phyloP scores from a whole-genome alignment of 306 rosid species.

The Herpetospermum pedunculosum region DNA sequence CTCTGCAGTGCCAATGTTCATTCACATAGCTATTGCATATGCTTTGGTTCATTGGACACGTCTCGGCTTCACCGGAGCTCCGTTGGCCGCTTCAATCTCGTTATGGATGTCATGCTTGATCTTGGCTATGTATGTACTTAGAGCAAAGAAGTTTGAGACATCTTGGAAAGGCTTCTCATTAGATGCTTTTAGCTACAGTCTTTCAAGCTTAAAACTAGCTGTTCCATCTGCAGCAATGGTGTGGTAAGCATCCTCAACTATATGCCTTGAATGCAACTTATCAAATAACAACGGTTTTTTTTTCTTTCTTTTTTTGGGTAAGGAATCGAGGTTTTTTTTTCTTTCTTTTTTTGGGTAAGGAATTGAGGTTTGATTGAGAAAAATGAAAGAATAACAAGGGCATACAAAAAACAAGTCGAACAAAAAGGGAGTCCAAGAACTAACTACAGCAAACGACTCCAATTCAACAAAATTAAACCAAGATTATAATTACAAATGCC shows the following conservation, averaged over 20 bases:
- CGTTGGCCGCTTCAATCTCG: slow-evolving; percentile 47
- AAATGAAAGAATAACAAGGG: too few species aligned
- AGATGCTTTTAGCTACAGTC: slow-evolving; percentile 29
- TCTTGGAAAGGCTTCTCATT: slow-evolving; percentile 69
- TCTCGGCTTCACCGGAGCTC: slow-evolving; percentile 49
- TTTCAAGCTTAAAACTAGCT: slow-evolving; percentile 49
- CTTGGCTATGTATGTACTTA: slow-evolving; percentile 26
- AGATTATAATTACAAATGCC: too few species aligned
- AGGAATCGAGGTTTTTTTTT: too few species aligned
- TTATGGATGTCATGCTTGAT: slow-evolving; percentile 44
- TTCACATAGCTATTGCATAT: slow-evolving; percentile 40
- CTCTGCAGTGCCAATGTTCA: slow-evolving; percentile 33
- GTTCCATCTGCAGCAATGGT: slow-evolving; percentile 68
- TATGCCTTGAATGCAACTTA: neutral
- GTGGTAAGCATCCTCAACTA: slow-evolving; percentile 35
- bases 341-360: too few species aligned
- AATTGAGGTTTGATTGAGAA: too few species aligned
- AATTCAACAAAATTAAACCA: too few species aligned
- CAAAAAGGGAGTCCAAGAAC: too few species aligned
- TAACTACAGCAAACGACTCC: too few species aligned
- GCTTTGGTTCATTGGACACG: slow-evolving; percentile 32
- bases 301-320: too few species aligned
- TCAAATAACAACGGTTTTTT: too few species aligned
- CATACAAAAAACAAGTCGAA: too few species aligned
- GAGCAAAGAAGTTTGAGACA: slow-evolving; percentile 27